These are phyloP conservation scores for Tinospora cordifolia DNA, from an alignment of 164 flowering plant species.

Conservation along the genomic window DNA sequence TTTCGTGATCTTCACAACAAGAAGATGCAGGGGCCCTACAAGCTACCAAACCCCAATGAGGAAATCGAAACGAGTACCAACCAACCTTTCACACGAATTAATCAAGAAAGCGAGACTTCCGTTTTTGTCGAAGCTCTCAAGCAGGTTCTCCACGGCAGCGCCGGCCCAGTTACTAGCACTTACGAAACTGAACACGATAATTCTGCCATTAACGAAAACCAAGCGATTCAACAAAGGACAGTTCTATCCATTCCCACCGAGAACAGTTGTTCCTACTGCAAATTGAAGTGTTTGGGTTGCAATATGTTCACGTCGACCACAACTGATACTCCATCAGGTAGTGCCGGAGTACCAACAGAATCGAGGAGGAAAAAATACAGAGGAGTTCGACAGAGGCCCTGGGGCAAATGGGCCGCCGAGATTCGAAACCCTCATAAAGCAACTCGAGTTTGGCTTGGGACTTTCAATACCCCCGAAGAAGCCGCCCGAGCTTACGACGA, in stretches of 20 bases:
- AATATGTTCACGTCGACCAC: neutral
- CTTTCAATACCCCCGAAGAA: constrained; percentile 30
- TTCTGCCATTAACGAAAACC: neutral
- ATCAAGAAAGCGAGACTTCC: constrained; percentile 11
- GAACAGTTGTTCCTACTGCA: constrained; percentile 17
- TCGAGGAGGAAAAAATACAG: constrained; percentile 23
- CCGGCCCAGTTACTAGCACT: too few relatives aligned
- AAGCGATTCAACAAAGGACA: neutral
- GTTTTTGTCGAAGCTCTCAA: constrained; percentile 19
- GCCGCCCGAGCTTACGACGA: constrained; percentile 42
- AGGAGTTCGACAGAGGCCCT: constrained; percentile 36
- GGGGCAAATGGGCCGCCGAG: constrained; percentile 46
- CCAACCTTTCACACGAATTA: neutral
- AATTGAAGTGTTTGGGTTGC: neutral
- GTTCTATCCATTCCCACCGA: constrained; percentile 9
- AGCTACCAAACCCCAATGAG: neutral
- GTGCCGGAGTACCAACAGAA: neutral
- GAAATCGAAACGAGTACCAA: neutral
- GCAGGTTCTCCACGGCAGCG: constrained; percentile 14
- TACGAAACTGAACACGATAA: neutral
- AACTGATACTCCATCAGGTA: neutral
- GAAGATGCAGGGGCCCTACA: constrained; percentile 5
- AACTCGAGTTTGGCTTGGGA: constrained; percentile 37
- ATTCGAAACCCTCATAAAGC: constrained; percentile 30
- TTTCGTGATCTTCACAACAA: neutral